Evolutionary conservation across 2,329 filamentous ascomycete species (phyloP).

Genomic region (Arthrobotrys entomopaga): DNA sequence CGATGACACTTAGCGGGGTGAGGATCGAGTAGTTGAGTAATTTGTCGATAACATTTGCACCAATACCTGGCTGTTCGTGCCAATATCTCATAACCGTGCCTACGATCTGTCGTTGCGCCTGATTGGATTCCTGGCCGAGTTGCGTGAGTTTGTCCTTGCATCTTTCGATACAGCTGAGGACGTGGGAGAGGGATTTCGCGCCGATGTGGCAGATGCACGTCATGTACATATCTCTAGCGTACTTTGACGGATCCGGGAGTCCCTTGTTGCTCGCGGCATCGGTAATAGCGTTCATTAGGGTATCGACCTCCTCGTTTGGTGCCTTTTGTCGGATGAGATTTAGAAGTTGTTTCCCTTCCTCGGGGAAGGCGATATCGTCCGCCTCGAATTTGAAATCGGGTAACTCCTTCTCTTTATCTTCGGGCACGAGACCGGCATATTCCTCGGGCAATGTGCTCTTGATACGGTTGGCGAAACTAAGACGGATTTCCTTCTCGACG

Average conservation of each 20-base stretch:
- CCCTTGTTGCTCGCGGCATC: slow-evolving; percentile 61
- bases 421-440: slow-evolving; percentile 82
- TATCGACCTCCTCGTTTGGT: slow-evolving; percentile 84
- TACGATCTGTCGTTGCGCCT: slow-evolving; percentile 86
- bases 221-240: slow-evolving; percentile 92
- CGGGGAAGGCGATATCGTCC: slow-evolving; percentile 83
- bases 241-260: slow-evolving; percentile 77
- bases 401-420: slow-evolving; percentile 92
- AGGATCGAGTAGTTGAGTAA: slow-evolving; percentile 97
- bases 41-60: slow-evolving; percentile 93
- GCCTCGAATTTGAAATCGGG: slow-evolving; percentile 91
- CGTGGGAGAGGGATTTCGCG: slow-evolving; percentile 94
- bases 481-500: slow-evolving; percentile 93
- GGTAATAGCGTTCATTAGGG: slow-evolving; percentile 77
- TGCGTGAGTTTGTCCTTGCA: slow-evolving; percentile 88
- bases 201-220: slow-evolving; percentile 93
- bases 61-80: slow-evolving; percentile 89
- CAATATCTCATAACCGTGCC: slow-evolving; percentile 91
- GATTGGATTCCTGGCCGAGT: slow-evolving; percentile 77
- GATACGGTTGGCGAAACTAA: slow-evolving; percentile 96
- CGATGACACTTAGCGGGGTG: slow-evolving; percentile 82
- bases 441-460: slow-evolving; percentile 88
- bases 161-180: slow-evolving; percentile 93
- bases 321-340: slow-evolving; percentile 84
- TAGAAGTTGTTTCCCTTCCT: slow-evolving; percentile 84